Base-by-base conservation (phyloP, 257 asterid species). In the Nicotiana tabacum region DNA sequence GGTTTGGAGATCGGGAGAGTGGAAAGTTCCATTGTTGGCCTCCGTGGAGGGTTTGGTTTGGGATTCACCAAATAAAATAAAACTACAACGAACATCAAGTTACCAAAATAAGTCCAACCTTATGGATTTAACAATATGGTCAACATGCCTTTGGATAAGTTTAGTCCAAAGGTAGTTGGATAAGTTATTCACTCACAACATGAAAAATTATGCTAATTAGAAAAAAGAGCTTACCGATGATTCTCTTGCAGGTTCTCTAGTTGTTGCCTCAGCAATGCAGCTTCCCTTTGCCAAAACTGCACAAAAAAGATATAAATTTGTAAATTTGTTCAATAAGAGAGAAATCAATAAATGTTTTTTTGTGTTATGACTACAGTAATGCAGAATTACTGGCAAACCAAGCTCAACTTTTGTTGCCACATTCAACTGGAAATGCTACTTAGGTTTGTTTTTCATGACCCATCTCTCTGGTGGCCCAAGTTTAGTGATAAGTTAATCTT, bases 281-380 rank as follows among this genome's bases (percentile, higher is more conserved):
- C 96, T 89, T 93, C 97, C 83, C 87, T 84, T 83, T 91, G 92
- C 97, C 96, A 93, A 85, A 89, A 89, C 97, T 93, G 91, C 68
- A 66, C 60, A 78, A 62, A 80, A 74, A 43, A 78, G 51, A 43
- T 8, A 9, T 43, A 43, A 11, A 9, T 43, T 43, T 43, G 51
- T 43, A 43, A 39, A 39, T 6, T 32, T 43, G 10, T 43, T 74
- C 79, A 74, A 70, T 48, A 46, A 24, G 27, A 46, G 13, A 46
- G 37, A 21, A 72, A 72, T 46, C 78, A 66, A 15, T 32, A 66
- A 11, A 66, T 66, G 1, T 11, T 64, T 64, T 32, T 27, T 16
- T 61, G 6, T 64, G 33, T 64, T 27, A 64, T 64, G 69, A 64
- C 37, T 27, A 12, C 5, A 27, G 35, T 62, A 62, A 64, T 64